A percentile compares a stretch with the other conserved stretches of the same genome.
phyloP scores from a whole-genome alignment of 805 yeast species.

The Cyberlindnera maclurae region DNA sequence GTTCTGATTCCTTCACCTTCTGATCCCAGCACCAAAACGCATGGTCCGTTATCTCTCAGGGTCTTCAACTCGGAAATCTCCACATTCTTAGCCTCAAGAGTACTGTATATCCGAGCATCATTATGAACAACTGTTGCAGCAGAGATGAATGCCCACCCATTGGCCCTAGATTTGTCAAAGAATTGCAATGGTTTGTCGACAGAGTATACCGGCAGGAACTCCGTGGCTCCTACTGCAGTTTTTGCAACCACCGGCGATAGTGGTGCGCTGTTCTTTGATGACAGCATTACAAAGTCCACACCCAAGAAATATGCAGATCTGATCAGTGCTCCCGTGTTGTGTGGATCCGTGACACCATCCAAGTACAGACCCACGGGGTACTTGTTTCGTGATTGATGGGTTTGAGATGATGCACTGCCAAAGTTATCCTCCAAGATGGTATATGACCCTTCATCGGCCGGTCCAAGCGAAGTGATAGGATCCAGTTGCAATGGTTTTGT shows the following conservation, averaged over 20 bases:
- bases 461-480: constrained; percentile 22
- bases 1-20: constrained; percentile 82
- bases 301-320: constrained; percentile 79
- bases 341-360: constrained; percentile 82
- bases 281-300: constrained; percentile 67
- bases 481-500: constrained; percentile 44
- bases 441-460: constrained; percentile 12
- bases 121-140: constrained; percentile 38
- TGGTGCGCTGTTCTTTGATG: constrained; percentile 65
- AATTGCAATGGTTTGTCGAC: constrained; percentile 54
- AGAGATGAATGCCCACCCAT: constrained; percentile 68
- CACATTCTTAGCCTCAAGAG: constrained; percentile 29
- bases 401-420: constrained; percentile 20
- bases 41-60: constrained; percentile 45
- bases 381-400: constrained; percentile 18
- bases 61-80: constrained; percentile 36
- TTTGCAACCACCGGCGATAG: constrained; percentile 74
- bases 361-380: constrained; percentile 67
- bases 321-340: constrained; percentile 77
- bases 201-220: constrained; percentile 55
- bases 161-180: constrained; percentile 42
- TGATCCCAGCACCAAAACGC: constrained; percentile 70
- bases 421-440: constrained; percentile 20
- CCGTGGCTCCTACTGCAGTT: constrained; percentile 81
- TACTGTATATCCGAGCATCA: constrained; percentile 21